Evolutionary conservation across 1,284 basidiomycete species (phyloP), one percentile per base, ranked within the genome.

Genomic region (Cutaneotrichosporon dermatis): DNA sequence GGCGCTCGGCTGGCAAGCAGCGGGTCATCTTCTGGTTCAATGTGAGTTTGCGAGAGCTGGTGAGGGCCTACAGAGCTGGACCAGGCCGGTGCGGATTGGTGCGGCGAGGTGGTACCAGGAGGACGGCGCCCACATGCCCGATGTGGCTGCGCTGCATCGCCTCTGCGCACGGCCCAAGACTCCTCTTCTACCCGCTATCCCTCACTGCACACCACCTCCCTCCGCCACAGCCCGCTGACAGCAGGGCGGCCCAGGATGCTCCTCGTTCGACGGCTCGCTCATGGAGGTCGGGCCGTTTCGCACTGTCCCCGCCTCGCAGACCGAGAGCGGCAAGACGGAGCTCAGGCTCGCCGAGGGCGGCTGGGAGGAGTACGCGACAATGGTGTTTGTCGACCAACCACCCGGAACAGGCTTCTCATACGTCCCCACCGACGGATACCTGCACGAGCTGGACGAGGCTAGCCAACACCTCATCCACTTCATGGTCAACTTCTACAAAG

Each of bases 321-420:
- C 72, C 3, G 60, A 60, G 39, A 71, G 70, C 6, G 87, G 86
- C 6, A 80, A 88, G n/a, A 88, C 88, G 33, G 86, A 88, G 12
- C 82, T 97, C 59, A 84, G 85, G 64, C 84, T 87, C 55, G 82
- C 86, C 6, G 88, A 94, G 40, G 93, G 92, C 34, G 93, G 93
- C 6, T 99, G 95, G 95, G 95, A 99, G 76, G 96, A 99, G 76
- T 99, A 95, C 73, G 89, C 91, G n/a, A 95, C 91, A 50, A 86
- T 99, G 79, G 86, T 99, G 59, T 99, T 90, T 71, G 92, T 99
- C 61, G 95, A 99, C 77, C 95, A 99, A 77, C 95, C 95, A 42
- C 91, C 90, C 4, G 95, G 95, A 5, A 98, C 95, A 8, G 95
- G 95, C 7, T 89, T 90, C 75, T 94, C 92, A 11, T 95, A 90